Base-by-base conservation (phyloP, 768 basidiomycete species). In the Lactarius hatsudake region DNA sequence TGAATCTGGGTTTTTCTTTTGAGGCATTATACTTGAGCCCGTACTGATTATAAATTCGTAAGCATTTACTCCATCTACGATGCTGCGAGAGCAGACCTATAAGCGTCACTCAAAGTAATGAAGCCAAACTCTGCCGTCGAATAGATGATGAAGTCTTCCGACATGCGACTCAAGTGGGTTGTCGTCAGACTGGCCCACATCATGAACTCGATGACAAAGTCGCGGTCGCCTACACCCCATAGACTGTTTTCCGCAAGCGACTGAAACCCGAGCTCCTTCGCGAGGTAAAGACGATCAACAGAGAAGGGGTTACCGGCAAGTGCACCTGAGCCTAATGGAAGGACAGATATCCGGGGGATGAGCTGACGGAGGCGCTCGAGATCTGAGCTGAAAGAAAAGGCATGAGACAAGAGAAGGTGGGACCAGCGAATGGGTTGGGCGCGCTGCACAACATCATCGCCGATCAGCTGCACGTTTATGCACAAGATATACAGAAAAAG, bases 361-460 rank as follows among this genome's bases (percentile, higher is more conserved):
- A 96, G 85, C 74, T 95, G 87, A 40, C 85, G 83, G 20, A 97
- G 84, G 26, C 94, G 89, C 71, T 93, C 87, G 40, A 96, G 86
- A 78, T 99, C 97, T 59, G 86, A 84, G n/a, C 86, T 82, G 81
- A 98, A 95, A 28, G 95, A 93, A 73, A 93, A 92, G 5, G 95
- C 94, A 77, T 99, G 94, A 26, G 95, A 96, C 62, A 98, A 86
- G 55, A 99, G 83, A 62, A 97, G 86, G 78, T 99, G 97, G 0
- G 97, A 96, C 97, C 97, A 99, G 69, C 97, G 88, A 74, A 99
- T 96, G 42, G 97, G 97, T 83, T 98, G 96, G 23, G 90, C 97
- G 45, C 97, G 91, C 96, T 99, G 71, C 26, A 30, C 23, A 63
- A 43, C 15, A 34, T 34, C 43, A 54, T n/a, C 17, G 26, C 23